A percentile compares a stretch with the other conserved stretches of the same genome.
Conservation (phyloP, 2,329 filamentous ascomycete species). For the Diaporthe citri region DNA sequence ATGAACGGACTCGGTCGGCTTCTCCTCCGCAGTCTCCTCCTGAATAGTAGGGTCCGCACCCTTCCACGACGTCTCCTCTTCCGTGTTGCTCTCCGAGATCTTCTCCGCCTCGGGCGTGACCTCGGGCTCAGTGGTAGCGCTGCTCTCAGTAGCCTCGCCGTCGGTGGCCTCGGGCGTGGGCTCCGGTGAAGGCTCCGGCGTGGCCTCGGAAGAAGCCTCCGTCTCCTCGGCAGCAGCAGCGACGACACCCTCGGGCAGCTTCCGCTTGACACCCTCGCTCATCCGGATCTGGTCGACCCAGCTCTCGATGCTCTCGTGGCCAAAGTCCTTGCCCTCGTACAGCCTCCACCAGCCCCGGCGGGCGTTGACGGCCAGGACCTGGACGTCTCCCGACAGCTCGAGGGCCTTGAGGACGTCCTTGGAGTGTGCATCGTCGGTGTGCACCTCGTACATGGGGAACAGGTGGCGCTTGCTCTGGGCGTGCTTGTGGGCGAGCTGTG, state of each 20-base stretch:
- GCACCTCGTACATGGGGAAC: conserved; percentile 87
- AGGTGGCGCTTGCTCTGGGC: conserved; percentile 73
- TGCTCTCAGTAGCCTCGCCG: conserved; percentile 43
- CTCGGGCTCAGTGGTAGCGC: conserved; percentile 42
- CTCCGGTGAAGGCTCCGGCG: conserved; percentile 56
- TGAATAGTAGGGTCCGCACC: conserved; percentile 47
- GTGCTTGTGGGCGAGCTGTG: conserved; percentile 83
- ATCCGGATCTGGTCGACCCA: conserved; percentile 95
- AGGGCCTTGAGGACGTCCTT: conserved; percentile 71
- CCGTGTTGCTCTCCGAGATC: conserved; percentile 35
- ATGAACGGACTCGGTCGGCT: conserved; percentile 35
- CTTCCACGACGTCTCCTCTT: conserved; percentile 47
- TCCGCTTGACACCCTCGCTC: conserved; percentile 86
- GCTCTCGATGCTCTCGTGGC: conserved; percentile 74
- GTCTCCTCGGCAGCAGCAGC: conserved; percentile 54
- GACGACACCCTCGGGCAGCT: conserved; percentile 73
- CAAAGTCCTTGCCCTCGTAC: conserved; percentile 72
- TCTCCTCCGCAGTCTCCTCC: conserved; percentile 35
- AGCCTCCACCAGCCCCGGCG: conserved; percentile 89
- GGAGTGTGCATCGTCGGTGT: conserved; percentile 70
- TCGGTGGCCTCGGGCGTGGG: conserved; percentile 45
- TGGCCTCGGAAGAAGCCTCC: conserved; percentile 53
- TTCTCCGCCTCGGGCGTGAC: conserved; percentile 37
- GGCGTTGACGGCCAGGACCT: conserved; percentile 86
- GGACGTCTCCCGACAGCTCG: conserved; percentile 69